Evolutionary conservation across 768 basidiomycete genomes (phyloP).

Genomic region (Cubamyces lactineus): DNA sequence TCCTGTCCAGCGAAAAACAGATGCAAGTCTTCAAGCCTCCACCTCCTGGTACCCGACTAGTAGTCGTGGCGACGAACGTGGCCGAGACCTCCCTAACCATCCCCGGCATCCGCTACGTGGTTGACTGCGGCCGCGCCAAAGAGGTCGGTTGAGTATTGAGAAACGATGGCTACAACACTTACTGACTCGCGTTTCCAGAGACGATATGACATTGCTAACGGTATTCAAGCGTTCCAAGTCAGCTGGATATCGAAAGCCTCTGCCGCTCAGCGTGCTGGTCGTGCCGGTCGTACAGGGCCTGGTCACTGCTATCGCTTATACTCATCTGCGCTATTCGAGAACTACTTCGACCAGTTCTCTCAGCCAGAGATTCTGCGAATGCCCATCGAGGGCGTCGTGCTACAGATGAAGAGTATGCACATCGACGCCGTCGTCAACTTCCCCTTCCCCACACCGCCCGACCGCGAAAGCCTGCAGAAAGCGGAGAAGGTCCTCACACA

Average conservation of each 20-base stretch:
- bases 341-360: conserved; percentile 87
- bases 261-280: conserved; percentile 90
- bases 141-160: conserved; percentile 54
- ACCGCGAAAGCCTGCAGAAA: conserved; percentile 69
- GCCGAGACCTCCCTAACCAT: conserved; percentile 98
- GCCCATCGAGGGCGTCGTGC: conserved; percentile 94
- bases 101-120: conserved; percentile 96
- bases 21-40: conserved; percentile 90
- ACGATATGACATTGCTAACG: conserved; percentile 76
- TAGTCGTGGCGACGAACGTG: conserved; percentile 94
- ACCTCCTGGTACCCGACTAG: conserved; percentile 79
- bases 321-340: conserved; percentile 92
- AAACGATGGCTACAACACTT: conserved; percentile 2
- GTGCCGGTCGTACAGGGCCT: conserved; percentile 96
- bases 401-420: conserved; percentile 99
- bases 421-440: conserved; percentile 97
- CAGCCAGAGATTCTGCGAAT: conserved; percentile 92
- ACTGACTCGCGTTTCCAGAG: conserved; percentile 51
- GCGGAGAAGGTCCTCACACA: conserved; percentile 82
- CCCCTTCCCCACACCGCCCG: conserved; percentile 96
- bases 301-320: conserved; percentile 98
- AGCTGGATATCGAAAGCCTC: conserved; percentile 96
- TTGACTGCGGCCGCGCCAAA: conserved; percentile 94
- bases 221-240: conserved; percentile 91
- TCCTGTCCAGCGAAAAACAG: conserved; percentile 91